Conservation (phyloP, 2,329 filamentous ascomycete species). For the Huntiella abstrusa region DNA sequence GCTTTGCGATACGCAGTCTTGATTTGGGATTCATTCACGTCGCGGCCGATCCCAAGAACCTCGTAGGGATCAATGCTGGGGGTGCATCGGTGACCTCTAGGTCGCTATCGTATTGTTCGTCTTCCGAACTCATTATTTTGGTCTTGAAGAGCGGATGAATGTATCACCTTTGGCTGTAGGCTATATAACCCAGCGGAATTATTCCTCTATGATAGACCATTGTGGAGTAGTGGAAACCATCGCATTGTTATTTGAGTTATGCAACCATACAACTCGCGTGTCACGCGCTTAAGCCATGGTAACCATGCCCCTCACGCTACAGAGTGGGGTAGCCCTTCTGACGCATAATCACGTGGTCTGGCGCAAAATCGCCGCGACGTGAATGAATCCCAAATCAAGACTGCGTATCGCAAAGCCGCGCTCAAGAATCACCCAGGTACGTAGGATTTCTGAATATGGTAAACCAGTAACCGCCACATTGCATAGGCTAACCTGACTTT, state of each 20-base stretch:
- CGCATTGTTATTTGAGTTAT: too few species aligned
- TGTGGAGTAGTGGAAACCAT: too few species aligned
- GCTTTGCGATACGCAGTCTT: constrained; percentile 84
- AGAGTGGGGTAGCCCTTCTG: too few species aligned
- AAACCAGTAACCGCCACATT: background rate
- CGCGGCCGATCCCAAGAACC: constrained; percentile 50
- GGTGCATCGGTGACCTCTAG: constrained; percentile 26
- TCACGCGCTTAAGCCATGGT: too few species aligned
- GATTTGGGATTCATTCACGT: constrained; percentile 59
- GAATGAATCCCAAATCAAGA: constrained; percentile 63
- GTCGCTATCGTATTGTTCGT: background rate
- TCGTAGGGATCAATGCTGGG: constrained; percentile 60
- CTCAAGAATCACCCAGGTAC: constrained; percentile 72
- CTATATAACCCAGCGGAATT: too few species aligned
- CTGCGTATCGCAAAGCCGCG: constrained; percentile 78
- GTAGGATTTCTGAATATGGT: constrained; percentile 10
- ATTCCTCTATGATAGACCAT: too few species aligned
- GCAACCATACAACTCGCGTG: too few species aligned
- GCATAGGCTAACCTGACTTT: constrained; percentile 12
- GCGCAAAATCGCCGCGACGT: constrained; percentile 28
- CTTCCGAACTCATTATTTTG: constrained; percentile 6
- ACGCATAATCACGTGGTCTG: too few species aligned
- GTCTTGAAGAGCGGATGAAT: background rate
- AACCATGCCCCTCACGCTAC: too few species aligned
- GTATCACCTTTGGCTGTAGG: too few species aligned